Evolutionary conservation across 108 stramenopile species (phyloP), one percentile per base, ranked within the genome.

Genomic region (Parmales sp.): DNA sequence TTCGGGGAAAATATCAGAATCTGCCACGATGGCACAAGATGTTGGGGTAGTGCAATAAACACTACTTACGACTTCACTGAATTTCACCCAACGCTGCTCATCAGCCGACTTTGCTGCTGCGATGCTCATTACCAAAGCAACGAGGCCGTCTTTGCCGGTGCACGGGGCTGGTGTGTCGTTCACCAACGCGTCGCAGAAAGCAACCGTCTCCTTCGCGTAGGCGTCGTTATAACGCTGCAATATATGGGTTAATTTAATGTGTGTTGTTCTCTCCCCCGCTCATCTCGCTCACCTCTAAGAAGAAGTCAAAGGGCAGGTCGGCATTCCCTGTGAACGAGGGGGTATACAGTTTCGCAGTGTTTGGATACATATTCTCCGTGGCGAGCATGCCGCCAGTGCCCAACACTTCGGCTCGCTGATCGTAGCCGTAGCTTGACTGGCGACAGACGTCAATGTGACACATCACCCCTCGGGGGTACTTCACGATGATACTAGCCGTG

Each of bases 271-370:
- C n/a, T n/a, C n/a, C n/a, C n/a, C n/a, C n/a, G n/a, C n/a, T n/a
- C n/a, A n/a, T n/a, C n/a, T n/a, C n/a, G n/a, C n/a, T n/a, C n/a
- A n/a, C n/a, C n/a, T n/a, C 76, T 8, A 92, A 76, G 83, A 96
- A 96, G 76, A 96, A 96, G 75, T 96, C 93, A 73, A 84, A 96
- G 6, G 95, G 95, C 93, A 96, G 90, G 72, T 96, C 95, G 38
- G 95, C 95, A 71, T 96, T 96, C 54, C 95, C 93, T 41, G 95
- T 96, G 74, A 85, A 95, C 80, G 90, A 84, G 50, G 72, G 45
- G 18, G 82, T 86, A 86, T 79, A 92, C 48, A 92, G 88, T 66
- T 84, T 87, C 68, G 91, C 91, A 63, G 91, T 90, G 77, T 86
- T 88, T 71, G 89, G 92, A 83, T 91, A 96, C 45, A 96, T 90